Evolutionary conservation across 345 rosid genomes (phyloP), one percentile per base, ranked within the genome.

Genomic region (Sapria himalayana): DNA sequence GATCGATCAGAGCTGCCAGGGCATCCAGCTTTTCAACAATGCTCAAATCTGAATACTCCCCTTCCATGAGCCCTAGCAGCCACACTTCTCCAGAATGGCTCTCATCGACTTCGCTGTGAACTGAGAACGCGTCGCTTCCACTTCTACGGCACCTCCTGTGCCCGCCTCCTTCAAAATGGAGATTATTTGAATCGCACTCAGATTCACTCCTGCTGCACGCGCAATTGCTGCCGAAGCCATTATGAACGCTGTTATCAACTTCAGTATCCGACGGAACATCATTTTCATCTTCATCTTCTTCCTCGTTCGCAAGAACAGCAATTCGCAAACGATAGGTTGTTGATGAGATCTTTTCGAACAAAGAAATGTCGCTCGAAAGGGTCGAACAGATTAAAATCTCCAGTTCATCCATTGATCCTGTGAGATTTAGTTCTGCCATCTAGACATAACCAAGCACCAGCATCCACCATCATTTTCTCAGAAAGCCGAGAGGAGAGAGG

Each of bases 51-150:
- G 85, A 72, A 74, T 89, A 89, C 69, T 89, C 98, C 17, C 93
- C 91, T 59, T 89, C 98, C 81, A 71, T 64, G 25, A 82, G 73
- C 51, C 95, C 98, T 48, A 79, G 60, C 57, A 89, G 51, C 95
- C 98, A 89, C 36, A 74, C 73, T 48, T 79, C 95, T 62, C 95
- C 98, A 4, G 72, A 76, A 50, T 63, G 72, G 66, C 93, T 79
- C 71, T 89, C 98, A 72, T 89, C 98, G 64, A 89, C 82, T 69
- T 89, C 98, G 50, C 56, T 59, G 48, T 64, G 37, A 12, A 69
- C 50, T 12, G 57, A 56, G 40, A 69, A 19, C 55, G 40, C 52
- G 25, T 61, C 63, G 35, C 52, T 61, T 66, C 60, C 68, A 51
- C 52, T 61, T 70, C 51, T 69, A 48, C 4, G 43, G 25, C 25